These are phyloP conservation scores for Talaromyces liani DNA, from an alignment of 495 filamentous ascomycete species.

Conservation along the genomic window DNA sequence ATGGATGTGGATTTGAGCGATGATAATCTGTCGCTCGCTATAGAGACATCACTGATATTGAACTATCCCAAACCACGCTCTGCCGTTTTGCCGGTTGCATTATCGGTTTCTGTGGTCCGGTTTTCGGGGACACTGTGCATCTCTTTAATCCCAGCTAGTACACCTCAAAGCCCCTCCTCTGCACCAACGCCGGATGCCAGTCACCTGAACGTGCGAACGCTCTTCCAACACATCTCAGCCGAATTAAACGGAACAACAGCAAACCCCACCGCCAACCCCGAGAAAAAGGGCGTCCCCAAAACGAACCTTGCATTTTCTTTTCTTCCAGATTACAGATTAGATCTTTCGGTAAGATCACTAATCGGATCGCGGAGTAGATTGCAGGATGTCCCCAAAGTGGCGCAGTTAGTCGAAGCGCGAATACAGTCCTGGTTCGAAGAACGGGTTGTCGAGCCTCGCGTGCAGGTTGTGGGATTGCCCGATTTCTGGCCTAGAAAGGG, in stretches of 20 bases:
- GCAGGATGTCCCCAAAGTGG: slow-evolving; percentile 96
- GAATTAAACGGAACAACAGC: slow-evolving; percentile 26
- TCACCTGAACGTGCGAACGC: slow-evolving; percentile 8
- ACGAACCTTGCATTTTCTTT: slow-evolving; percentile 93
- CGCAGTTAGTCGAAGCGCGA: slow-evolving; percentile 83
- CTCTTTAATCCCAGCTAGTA: slow-evolving; percentile 68
- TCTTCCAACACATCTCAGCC: slow-evolving; percentile 21
- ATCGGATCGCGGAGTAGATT: slow-evolving; percentile 85
- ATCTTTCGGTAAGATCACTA: slow-evolving; percentile 82
- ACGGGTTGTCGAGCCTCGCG: slow-evolving; percentile 86
- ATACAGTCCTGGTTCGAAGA: slow-evolving; percentile 98
- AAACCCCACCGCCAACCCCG: slow-evolving; percentile 6
- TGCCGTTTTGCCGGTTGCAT: slow-evolving; percentile 85
- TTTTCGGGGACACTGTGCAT: slow-evolving; percentile 93
- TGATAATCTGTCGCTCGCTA: slow-evolving; percentile 85
- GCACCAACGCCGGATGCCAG: slow-evolving; percentile 7
- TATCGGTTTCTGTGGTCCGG: slow-evolving; percentile 83
- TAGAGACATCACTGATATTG: slow-evolving; percentile 88
- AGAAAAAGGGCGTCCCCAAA: slow-evolving; percentile 38
- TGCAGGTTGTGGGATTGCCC: slow-evolving; percentile 90
- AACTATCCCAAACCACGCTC: slow-evolving; percentile 88
- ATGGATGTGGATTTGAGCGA: slow-evolving; percentile 93
- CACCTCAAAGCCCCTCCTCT: slow-evolving; percentile 13
- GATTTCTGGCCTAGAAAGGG: slow-evolving; percentile 86
- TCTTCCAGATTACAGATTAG: slow-evolving; percentile 89